Base-by-base conservation (phyloP, 768 basidiomycete species). In the Kwoniella heveanensis region DNA sequence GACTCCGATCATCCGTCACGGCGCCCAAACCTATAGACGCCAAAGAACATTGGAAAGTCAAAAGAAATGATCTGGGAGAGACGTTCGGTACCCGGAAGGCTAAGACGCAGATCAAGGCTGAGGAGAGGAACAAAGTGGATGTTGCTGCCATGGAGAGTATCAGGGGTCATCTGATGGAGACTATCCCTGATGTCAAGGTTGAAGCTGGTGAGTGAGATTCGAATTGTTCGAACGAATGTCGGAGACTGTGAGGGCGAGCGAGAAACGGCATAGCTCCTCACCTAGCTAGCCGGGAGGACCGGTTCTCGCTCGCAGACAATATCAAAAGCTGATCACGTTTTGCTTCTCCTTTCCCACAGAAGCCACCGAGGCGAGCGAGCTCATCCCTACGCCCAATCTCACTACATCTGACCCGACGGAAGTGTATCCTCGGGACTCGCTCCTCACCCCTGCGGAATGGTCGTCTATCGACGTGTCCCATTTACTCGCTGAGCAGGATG, bases 1-100 rank as follows among this genome's bases (percentile, higher is more conserved):
- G 89, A 8, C 83, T 95, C 50, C 44, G 57, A 47, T 19, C 60
- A 2, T 65, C 61, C 4, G 64, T 56, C 10, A 22, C 37, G 2
- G 26, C 56, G 10, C 39, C 59, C 19, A 57, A 57, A 6, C 46
- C 48, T 13, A 29, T n/a, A 2, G 51, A 62, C 22, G 32, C 56
- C 12, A 60, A 39, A 27, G 67, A 52, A 0, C 67, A 87, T 62
- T 86, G 85, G 61, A 81, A 84, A 44, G 84, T 87, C 54, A 88
- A 88, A 17, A 85, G 88, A 46, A 90, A 85, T 58, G 83, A 86
- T n/a, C 85, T 99, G 1, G 93, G 95, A 30, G 88, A 92, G 78
- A 86, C 90, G 1, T 99, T 99, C 68, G 95, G 95, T 22, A 95
- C 93, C 25, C 91, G 92, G 82, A 98, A 96, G 77, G 91, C 92